Base-by-base conservation (phyloP, 202 grass and related monocot genomes). In the Panicum hallii region DNA sequence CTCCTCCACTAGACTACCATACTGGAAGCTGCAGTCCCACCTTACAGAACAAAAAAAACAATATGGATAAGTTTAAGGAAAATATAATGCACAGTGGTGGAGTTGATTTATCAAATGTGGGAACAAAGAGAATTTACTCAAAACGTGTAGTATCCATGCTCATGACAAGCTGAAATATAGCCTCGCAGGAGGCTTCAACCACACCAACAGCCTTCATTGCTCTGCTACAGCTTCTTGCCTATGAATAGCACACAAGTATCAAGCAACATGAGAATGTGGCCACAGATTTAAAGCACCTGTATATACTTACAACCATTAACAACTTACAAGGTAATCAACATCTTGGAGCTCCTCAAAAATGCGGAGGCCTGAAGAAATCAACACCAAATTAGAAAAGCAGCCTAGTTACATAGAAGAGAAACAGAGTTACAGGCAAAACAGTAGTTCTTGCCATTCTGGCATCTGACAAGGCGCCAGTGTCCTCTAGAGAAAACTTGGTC, bases 181-280 rank as follows among this genome's bases (percentile, higher is more conserved):
- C 93, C 72, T 98, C 93, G 79, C 96, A 98, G 32, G 96, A 90
- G 20, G 96, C 96, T 75, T 98, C 96, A 60, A 98, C 89, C 8
- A 95, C 93, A 46, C 96, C 93, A 82, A 98, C 96, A 86, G 96
- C 96, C 88, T 92, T 98, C 96, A 98, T 98, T 89, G 96, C 91
- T 89, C 84, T 92, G 77, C 96, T 93, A 88, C 96, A 98, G 64
- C 93, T 94, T 85, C 91, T 95, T 85, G 96, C 83, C 96, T 98
- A 60, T 26, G 23, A 56, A 81, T 83, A 72, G 61, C 76, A 82
- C 45, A 89, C 73, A 86, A 85, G 30, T 63, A 74, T 89, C 32
- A 87, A 55, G 36, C 34, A 93, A 70, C 23, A 88, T 84, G 52
- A 53, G 87, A 82, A 88, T 70, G n/a, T 23, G 41, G 20, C 23